Evolutionary conservation across 345 rosid species (phyloP).

Genomic region (Pistacia vera): DNA sequence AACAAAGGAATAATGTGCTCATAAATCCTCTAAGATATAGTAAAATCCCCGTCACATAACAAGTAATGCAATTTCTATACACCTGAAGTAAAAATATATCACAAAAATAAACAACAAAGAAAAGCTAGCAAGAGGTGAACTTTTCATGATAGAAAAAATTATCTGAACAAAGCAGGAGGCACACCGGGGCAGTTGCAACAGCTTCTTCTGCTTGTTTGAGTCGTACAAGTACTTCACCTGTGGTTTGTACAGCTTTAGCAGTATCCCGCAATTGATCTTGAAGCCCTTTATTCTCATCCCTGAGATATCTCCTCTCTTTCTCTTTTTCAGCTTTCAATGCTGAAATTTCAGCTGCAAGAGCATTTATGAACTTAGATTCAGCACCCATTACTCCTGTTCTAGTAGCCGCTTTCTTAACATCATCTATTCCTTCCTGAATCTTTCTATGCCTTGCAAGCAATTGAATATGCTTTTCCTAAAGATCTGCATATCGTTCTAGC

Average conservation of each 20-base stretch:
- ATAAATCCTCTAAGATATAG: neutral
- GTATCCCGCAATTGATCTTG: slow-evolving; percentile 90
- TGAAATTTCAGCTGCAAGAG: slow-evolving; percentile 93
- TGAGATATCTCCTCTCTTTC: slow-evolving; percentile 78
- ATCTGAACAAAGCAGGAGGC: too few species aligned
- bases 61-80: neutral
- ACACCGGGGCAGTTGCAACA: slow-evolving; percentile 68
- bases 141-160: neutral
- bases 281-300: slow-evolving; percentile 89
- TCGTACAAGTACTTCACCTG: slow-evolving; percentile 92
- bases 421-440: slow-evolving; percentile 91
- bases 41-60: too few species aligned
- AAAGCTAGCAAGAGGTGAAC: too few species aligned
- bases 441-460: slow-evolving; percentile 91
- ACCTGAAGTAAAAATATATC: neutral
- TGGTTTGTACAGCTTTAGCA: slow-evolving; percentile 98
- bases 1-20: neutral
- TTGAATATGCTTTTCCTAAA: slow-evolving; percentile 90
- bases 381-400: slow-evolving; percentile 91
- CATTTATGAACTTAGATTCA: slow-evolving; percentile 91
- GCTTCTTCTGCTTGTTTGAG: slow-evolving; percentile 97
- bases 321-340: slow-evolving; percentile 84
- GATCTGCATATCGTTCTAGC: slow-evolving; percentile 97
- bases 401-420: slow-evolving; percentile 90
- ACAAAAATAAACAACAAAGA: neutral